These are phyloP conservation scores for Ustilago bromivora DNA, from an alignment of 1,284 basidiomycete genomes.

Conservation along the genomic window DNA sequence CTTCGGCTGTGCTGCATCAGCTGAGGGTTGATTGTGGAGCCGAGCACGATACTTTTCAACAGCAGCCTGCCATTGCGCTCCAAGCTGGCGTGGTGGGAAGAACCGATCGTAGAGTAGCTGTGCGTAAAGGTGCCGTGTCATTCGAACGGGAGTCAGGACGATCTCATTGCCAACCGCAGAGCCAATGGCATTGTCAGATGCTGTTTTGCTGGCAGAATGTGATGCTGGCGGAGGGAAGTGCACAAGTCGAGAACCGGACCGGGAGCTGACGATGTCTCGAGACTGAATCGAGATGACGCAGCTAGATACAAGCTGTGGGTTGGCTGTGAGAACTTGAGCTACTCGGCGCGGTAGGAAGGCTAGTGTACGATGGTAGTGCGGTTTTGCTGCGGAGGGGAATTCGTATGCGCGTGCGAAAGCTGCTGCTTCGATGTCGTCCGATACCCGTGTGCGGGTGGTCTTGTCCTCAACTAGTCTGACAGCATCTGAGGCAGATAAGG, in stretches of 20 bases:
- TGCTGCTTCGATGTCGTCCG: conserved; percentile 38
- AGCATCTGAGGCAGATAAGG: conserved; percentile 63
- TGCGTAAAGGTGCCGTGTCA: conserved; percentile 76
- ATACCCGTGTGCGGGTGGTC: conserved; percentile 74
- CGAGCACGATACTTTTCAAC: conserved; percentile 54
- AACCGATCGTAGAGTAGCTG: conserved; percentile 91
- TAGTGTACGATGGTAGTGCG: conserved; percentile 79
- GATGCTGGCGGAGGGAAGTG: conserved; percentile 81
- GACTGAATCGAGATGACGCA: conserved; percentile 71
- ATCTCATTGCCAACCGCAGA: conserved; percentile 6
- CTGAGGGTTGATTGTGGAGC: conserved; percentile 6
- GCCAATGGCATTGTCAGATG: neutral
- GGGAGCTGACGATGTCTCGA: conserved; percentile 44
- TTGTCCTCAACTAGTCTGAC: conserved; percentile 73
- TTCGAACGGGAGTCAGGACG: conserved; percentile 36
- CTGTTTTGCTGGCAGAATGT: conserved; percentile 68
- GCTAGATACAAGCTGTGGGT: conserved; percentile 82
- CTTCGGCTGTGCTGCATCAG: neutral
- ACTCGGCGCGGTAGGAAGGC: conserved; percentile 84
- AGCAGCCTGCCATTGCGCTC: conserved; percentile 69
- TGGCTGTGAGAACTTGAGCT: conserved; percentile 76
- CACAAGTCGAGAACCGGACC: conserved; percentile 87
- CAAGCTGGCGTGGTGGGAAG: conserved; percentile 89
- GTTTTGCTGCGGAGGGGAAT: conserved; percentile 78
- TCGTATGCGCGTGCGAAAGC: conserved; percentile 44